A percentile compares a stretch with the other conserved stretches of the same genome.
phyloP scores from a whole-genome alignment of 2,329 filamentous ascomycete species.

The Apiospora malaysiana region DNA sequence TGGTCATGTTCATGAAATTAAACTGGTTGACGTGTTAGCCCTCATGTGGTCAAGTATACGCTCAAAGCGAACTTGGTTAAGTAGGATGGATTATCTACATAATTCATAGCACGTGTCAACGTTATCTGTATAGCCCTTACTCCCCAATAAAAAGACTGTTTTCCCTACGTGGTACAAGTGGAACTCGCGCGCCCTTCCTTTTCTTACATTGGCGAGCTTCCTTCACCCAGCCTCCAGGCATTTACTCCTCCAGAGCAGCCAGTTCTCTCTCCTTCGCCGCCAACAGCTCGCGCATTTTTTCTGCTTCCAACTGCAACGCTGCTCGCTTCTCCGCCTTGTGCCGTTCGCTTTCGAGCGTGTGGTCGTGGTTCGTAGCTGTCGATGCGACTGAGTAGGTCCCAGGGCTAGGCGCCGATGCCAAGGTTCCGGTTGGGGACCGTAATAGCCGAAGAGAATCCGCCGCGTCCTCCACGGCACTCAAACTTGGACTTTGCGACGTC shows the following conservation, averaged over 20 bases:
- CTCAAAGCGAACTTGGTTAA: neutral
- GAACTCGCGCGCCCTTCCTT: neutral
- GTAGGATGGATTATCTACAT: neutral
- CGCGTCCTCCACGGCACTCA: conserved; percentile 38
- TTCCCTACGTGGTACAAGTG: neutral
- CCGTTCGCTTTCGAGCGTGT: conserved; percentile 51
- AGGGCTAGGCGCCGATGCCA: conserved; percentile 49
- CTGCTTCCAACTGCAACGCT: conserved; percentile 73
- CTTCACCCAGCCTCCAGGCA: neutral
- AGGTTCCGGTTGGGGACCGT: conserved; percentile 49
- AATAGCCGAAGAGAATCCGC: conserved; percentile 50
- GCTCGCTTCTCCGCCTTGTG: conserved; percentile 67
- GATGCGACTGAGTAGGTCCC: conserved; percentile 44
- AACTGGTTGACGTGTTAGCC: too few relatives aligned
- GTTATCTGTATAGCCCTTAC: neutral
- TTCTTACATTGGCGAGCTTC: neutral
- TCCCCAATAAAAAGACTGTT: neutral
- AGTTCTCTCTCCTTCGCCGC: conserved; percentile 77
- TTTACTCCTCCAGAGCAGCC: conserved; percentile 52
- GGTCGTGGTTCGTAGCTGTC: conserved; percentile 33
- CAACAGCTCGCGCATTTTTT: conserved; percentile 75
- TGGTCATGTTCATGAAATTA: neutral
- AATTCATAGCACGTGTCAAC: neutral
- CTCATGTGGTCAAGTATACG: neutral
- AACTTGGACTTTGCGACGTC: conserved; percentile 33